Evolutionary conservation across 2,329 filamentous ascomycete genomes (phyloP), one percentile per base, ranked within the genome.

Genomic region (Fusarium camptoceras): DNA sequence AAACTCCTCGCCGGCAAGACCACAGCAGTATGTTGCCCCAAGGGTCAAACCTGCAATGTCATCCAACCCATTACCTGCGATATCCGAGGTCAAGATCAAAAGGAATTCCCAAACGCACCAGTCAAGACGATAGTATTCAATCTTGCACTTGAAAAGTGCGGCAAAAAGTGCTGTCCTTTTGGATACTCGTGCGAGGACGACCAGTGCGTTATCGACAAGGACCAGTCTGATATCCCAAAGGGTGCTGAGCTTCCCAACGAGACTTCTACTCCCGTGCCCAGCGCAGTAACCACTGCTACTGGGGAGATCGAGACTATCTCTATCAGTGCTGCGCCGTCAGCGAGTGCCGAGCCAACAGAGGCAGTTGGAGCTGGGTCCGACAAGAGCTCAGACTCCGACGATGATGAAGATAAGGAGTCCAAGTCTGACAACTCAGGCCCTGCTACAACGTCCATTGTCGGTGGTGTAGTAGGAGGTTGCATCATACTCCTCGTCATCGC

Each of bases 21-120:
- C 8, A 92, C 91, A 0, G 84, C 90, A 16, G 81, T 94, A 50
- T 94, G 92, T 82, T 94, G 92, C 76, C 91, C 91, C 2, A 69
- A 78, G 3, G 87, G 84, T 37, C 74, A 73, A 37, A 82, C 84
- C 73, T 94, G 92, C 81, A 72, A 80, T n/a, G 82, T 78, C 49
- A 91, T 94, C 72, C 34, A 56, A 24, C 66, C 66, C 28, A 70
- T 69, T 22, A 69, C 66, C 10, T 69, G 66, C 22, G 66, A 69
- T 34, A 70, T 68, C 30, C 62, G 76, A 9, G 82, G 86, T 46
- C 89, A 94, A 75, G 87, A 94, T 72, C 84, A 88, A 4, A 83
- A 80, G 11, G 71, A 80, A 20, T 81, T 88, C 67, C 88, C 89
- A 14, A 79, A 83, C 27, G 88, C 88, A 31, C 83, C 86, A 28